Conservation (phyloP, 805 yeast genomes). For the Suhomyces prunicola region DNA sequence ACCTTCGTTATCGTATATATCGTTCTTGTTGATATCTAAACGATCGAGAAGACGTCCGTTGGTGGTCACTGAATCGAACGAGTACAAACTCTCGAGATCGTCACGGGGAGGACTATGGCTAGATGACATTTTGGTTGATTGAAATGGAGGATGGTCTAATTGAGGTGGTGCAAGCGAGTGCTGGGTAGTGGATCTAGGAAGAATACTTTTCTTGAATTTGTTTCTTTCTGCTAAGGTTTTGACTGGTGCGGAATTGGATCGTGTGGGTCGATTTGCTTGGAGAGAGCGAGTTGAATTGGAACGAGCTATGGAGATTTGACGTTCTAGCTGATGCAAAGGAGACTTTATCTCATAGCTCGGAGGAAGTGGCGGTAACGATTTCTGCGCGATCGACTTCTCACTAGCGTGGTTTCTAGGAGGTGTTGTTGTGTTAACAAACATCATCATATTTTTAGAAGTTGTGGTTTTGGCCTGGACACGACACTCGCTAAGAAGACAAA, state of each 20-base stretch:
- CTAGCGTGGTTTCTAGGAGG: background rate
- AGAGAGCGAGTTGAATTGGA: background rate
- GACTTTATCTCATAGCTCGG: slow-evolving; percentile 5
- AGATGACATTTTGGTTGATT: background rate
- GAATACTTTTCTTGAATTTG: background rate
- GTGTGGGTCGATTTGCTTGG: background rate
- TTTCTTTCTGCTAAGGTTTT: background rate
- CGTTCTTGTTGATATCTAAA: slow-evolving; percentile 28
- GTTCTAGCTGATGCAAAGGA: slow-evolving; percentile 15
- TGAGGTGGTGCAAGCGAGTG: slow-evolving; percentile 1
- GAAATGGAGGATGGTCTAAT: background rate
- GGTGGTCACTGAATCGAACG: slow-evolving; percentile 44
- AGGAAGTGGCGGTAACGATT: background rate
- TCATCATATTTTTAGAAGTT: slow-evolving; percentile 1
- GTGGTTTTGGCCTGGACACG: background rate
- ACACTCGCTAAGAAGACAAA: background rate
- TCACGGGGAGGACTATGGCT: background rate
- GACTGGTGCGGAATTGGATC: background rate
- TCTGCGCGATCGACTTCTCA: background rate
- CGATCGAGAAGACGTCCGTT: slow-evolving; percentile 41
- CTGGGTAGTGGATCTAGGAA: background rate
- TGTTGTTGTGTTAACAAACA: background rate
- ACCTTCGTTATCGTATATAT: slow-evolving; percentile 14
- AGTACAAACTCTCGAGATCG: slow-evolving; percentile 39
- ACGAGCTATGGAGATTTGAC: slow-evolving; percentile 21